These are phyloP conservation scores for Hyaloperonospora brassicae DNA, from an alignment of 352 stramenopile genomes.

Conservation along the genomic window DNA sequence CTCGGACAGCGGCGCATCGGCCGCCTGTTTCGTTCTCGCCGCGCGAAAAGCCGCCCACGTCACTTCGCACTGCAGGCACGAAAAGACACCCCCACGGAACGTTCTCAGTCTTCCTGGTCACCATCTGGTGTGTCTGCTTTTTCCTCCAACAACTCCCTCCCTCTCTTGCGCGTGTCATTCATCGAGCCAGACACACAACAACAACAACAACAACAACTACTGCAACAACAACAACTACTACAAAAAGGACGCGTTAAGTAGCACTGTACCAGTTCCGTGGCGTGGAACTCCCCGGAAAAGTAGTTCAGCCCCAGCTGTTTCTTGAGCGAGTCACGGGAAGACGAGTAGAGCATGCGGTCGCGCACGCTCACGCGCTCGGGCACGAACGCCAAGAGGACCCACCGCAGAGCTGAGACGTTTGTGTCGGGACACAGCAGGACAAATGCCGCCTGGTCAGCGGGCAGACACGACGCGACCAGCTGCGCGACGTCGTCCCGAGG, in stretches of 20 bases:
- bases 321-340: constrained; percentile 84
- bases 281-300: constrained; percentile 86
- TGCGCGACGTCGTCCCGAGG: constrained; percentile 35
- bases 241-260: not conserved
- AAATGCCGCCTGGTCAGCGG: constrained; percentile 47
- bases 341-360: constrained; percentile 90
- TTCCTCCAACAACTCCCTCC: too few species aligned
- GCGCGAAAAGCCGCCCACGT: constrained; percentile 69
- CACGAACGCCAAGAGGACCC: constrained; percentile 76
- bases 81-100: not conserved
- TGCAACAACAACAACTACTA: too few species aligned
- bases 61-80: constrained; percentile 49
- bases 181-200: too few species aligned
- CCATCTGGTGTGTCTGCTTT: too few species aligned
- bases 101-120: not conserved
- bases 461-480: constrained; percentile 22
- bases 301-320: constrained; percentile 87
- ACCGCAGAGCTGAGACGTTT: constrained; percentile 57
- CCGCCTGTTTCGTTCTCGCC: constrained; percentile 58
- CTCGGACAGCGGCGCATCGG: constrained; percentile 77
- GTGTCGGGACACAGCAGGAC: constrained; percentile 74
- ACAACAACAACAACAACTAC: too few species aligned
- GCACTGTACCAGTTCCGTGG: constrained; percentile 52
- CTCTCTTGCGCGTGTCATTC: too few species aligned
- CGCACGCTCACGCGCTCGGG: constrained; percentile 68